Conservation (phyloP, 306 rosid species). For the Mimosa pudica region DNA sequence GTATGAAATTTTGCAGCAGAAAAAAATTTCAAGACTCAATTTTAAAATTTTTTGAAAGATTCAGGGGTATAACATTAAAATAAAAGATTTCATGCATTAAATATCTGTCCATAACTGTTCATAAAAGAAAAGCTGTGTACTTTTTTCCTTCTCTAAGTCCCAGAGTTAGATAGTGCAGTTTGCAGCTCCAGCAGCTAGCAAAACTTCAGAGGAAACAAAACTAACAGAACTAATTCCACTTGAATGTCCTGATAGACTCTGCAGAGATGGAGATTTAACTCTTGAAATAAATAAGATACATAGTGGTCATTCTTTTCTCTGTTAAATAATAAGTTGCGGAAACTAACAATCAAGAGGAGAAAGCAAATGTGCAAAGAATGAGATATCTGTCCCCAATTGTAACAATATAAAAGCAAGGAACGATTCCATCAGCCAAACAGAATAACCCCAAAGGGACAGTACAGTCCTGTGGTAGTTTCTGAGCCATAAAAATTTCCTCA, state of each 20-base stretch:
- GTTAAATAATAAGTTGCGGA: not conserved
- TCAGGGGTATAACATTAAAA: too few species aligned
- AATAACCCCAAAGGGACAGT: not conserved
- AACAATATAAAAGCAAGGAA: not conserved
- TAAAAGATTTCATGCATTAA: too few species aligned
- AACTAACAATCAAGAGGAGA: constrained; percentile 2
- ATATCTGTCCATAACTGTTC: too few species aligned
- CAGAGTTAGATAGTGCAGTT: constrained; percentile 98
- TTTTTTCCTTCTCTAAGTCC: constrained; percentile 99
- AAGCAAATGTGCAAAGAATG: constrained; percentile 7
- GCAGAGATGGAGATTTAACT: constrained; percentile 44
- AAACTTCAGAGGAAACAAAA: constrained; percentile 95
- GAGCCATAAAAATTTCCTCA: not conserved
- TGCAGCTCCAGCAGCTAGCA: constrained; percentile 99
- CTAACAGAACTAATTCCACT: constrained; percentile 97
- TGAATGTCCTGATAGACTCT: constrained; percentile 97
- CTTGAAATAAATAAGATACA: constrained; percentile 34
- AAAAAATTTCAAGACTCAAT: too few species aligned
- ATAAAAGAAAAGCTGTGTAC: constrained; percentile 57
- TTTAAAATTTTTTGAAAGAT: too few species aligned
- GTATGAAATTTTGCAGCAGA: too few species aligned
- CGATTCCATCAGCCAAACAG: not conserved
- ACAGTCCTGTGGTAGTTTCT: not conserved
- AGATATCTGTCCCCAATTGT: constrained; percentile 10
- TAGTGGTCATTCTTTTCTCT: not conserved